Conservation (phyloP, 2,329 filamentous ascomycete species). For the Huntiella abstrusa region DNA sequence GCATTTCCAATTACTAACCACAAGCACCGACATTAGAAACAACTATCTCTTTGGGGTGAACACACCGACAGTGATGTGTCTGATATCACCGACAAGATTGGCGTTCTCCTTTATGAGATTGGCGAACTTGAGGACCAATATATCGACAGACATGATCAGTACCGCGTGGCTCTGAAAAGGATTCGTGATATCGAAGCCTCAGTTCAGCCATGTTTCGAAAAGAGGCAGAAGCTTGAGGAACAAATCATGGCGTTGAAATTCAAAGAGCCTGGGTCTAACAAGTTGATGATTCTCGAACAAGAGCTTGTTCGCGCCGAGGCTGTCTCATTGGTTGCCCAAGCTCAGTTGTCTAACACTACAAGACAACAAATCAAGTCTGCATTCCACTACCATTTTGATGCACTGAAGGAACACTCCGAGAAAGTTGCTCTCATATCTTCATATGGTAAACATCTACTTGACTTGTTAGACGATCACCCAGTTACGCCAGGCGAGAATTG, state of each 20-base stretch:
- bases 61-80: constrained; percentile 92
- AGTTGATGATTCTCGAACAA: constrained; percentile 94
- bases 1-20: neutral
- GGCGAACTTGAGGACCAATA: constrained; percentile 97
- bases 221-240: constrained; percentile 99
- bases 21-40: constrained; percentile 44
- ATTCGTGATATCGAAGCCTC: constrained; percentile 98
- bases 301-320: constrained; percentile 96
- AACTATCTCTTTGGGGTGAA: constrained; percentile 97
- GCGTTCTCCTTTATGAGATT: constrained; percentile 94
- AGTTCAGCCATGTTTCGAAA: constrained; percentile 91
- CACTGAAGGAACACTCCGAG: constrained; percentile 89
- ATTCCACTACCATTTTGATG: constrained; percentile 96
- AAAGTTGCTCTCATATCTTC: constrained; percentile 96
- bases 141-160: constrained; percentile 97
- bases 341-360: constrained; percentile 96
- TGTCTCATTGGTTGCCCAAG: constrained; percentile 95
- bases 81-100: constrained; percentile 96
- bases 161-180: constrained; percentile 97
- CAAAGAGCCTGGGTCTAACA: constrained; percentile 96
- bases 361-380: constrained; percentile 98
- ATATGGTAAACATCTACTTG: constrained; percentile 94
- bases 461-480: constrained; percentile 88
- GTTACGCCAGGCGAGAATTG: constrained; percentile 95
- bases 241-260: constrained; percentile 98